phyloP scores from a whole-genome alignment of 1,284 basidiomycete genomes.

The Mycena sp. region DNA sequence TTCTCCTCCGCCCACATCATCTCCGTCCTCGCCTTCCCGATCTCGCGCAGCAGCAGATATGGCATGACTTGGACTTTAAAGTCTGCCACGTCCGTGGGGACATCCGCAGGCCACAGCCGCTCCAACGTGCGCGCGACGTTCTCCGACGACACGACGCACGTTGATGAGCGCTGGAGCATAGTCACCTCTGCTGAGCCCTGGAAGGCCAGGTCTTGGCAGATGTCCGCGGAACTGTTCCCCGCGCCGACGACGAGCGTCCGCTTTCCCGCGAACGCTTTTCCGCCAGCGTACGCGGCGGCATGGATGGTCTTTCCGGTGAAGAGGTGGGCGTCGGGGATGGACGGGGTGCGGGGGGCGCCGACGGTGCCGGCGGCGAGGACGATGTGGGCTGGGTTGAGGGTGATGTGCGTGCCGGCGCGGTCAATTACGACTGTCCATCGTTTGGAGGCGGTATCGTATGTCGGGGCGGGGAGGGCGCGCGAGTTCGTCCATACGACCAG shows the following conservation, averaged over 20 bases:
- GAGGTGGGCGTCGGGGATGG: constrained; percentile 32
- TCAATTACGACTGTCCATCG: constrained; percentile 41
- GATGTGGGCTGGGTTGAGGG: constrained; percentile 47
- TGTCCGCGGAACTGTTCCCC: constrained; percentile 49
- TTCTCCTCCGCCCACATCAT: constrained; percentile 1
- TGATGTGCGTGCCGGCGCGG: constrained; percentile 38
- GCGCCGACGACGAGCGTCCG: constrained; percentile 50
- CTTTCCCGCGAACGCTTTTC: constrained; percentile 39
- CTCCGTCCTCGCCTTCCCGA: constrained; percentile 23
- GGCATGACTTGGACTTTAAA: constrained; percentile 53
- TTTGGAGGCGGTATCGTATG: constrained; percentile 39
- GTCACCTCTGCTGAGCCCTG: constrained; percentile 43
- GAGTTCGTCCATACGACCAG: constrained; percentile 47
- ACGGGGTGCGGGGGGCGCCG: constrained; percentile 43
- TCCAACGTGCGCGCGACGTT: neutral
- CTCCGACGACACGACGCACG: constrained; percentile 45
- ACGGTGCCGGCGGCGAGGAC: constrained; percentile 48
- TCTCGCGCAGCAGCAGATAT: constrained; percentile 45
- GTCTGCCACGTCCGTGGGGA: constrained; percentile 55
- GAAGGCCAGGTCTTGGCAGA: constrained; percentile 47
- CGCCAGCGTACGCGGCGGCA: constrained; percentile 40
- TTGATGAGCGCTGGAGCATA: constrained; percentile 51
- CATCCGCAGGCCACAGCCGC: constrained; percentile 42
- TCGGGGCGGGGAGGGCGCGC: constrained; percentile 36
- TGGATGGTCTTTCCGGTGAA: constrained; percentile 47